Conservation (phyloP, 257 asterid species). For the Plantago ovata region DNA sequence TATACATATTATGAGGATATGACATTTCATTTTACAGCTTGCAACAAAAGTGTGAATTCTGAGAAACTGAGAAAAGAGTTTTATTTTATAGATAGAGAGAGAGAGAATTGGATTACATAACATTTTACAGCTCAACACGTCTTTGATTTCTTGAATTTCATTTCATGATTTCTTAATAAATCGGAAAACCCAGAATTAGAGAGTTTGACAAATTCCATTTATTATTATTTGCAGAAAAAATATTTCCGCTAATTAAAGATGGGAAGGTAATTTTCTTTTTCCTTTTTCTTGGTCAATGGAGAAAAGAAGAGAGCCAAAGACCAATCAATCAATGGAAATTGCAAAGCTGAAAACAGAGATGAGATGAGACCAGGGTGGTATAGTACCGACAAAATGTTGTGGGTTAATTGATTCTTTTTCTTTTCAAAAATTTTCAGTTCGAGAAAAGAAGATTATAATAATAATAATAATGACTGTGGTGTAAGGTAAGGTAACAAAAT, state of each 20-base stretch:
- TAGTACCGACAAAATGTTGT: constrained; percentile 22
- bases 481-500: too few relatives aligned
- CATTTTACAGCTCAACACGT: constrained; percentile 47
- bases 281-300: not conserved
- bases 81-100: constrained; percentile 17
- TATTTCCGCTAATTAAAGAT: not conserved
- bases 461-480: too few relatives aligned
- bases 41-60: constrained; percentile 25
- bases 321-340: constrained; percentile 17
- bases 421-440: not conserved
- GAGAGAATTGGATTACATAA: constrained; percentile 13
- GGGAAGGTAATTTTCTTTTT: not conserved
- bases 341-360: constrained; percentile 2
- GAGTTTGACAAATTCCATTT: too few relatives aligned
- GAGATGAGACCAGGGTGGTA: constrained; percentile 15
- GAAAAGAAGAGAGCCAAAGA: constrained; percentile 3
- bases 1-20: too few relatives aligned
- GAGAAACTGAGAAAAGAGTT: constrained; percentile 21
- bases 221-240: too few relatives aligned
- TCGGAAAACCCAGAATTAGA: constrained; percentile 7
- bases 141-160: constrained; percentile 25
- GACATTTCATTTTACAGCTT: constrained; percentile 39
- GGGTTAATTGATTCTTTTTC: constrained; percentile 18
- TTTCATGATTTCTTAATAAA: too few relatives aligned
- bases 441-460: too few relatives aligned